Evolutionary conservation across 192 early-diverging fungal genomes (phyloP), one percentile per base, ranked within the genome.

Genomic region (Entomortierella chlamydospora): DNA sequence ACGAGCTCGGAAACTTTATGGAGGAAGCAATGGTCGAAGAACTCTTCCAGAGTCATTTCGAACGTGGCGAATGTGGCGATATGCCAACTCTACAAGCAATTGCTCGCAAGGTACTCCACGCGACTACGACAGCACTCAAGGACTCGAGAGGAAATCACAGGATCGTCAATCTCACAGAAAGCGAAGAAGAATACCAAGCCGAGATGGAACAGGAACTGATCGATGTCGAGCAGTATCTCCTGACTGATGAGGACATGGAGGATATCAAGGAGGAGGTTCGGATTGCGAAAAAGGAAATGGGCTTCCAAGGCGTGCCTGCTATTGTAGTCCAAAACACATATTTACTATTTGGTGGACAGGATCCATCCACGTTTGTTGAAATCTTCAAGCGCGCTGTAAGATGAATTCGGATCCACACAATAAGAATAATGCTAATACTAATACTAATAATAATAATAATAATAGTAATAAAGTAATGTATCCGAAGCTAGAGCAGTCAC

Each of bases 21-120:
- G 69, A 71, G 43, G 69, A 57, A n/a, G 59, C 51, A n/a, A 71
- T 71, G 69, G 69, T 71, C 42, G 69, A 71, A 37, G 69, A 71
- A 22, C 61, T 71, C 23, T 71, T 71, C 42, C 34, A 47, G 41
- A 63, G 60, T 9, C 69, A 71, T 34, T 71, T 71, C 20, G 59
- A 57, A 37, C 69, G 61, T 7, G 69, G 69, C 28, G 69, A 71
- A 33, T 71, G 69, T 41, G 60, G 60, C n/a, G 54, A 71, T 31
- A 13, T 63, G 11, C 53, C 60, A 22, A 71, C 69, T 2, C 33
- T 71, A 10, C 22, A 37, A 13, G 5, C 12, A 1, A 51, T 60
- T 57, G 60, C 54, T 13, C 64, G 55, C 59, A 49, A 71, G 29
- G 53, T 71, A 25, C 31, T 52, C 43, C 28, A 41, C 13, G 41